Percentiles rank a stretch among this genome's conserved stretches.
These are phyloP conservation scores for Spizellomyces punctatus DNA, from an alignment of 192 early-diverging fungal genomes.

Conservation along the genomic window DNA sequence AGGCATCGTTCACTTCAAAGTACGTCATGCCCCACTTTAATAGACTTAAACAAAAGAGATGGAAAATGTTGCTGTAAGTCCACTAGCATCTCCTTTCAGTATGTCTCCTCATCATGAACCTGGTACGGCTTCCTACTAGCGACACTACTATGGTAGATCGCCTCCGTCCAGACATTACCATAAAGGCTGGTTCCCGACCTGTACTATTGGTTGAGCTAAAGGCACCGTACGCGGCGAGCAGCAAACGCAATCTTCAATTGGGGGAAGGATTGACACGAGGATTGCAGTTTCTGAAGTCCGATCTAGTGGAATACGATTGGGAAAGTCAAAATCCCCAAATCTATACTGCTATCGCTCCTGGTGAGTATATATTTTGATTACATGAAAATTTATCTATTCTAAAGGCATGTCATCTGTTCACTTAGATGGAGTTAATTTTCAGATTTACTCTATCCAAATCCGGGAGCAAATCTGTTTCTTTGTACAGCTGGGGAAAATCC, in stretches of 20 bases:
- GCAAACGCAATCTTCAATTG: not conserved
- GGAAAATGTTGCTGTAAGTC: not conserved
- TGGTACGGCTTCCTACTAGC: not conserved
- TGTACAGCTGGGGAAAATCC: not conserved
- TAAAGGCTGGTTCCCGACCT: not conserved
- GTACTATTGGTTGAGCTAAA: not conserved
- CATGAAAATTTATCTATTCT: no score
- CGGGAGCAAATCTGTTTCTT: not conserved
- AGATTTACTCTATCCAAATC: not conserved
- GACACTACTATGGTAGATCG: slow-evolving; percentile 6
- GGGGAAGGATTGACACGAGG: not conserved
- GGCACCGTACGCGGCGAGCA: not conserved
- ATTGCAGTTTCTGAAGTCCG: not conserved
- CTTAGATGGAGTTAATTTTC: not conserved
- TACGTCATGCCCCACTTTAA: slow-evolving; percentile 16
- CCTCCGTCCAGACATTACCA: not conserved
- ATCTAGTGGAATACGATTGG: not conserved
- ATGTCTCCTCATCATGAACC: not conserved
- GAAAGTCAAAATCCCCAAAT: not conserved
- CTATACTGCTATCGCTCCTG: not conserved
- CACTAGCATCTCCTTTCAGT: not conserved
- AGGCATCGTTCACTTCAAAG: slow-evolving; percentile 7
- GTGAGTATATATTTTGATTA: not conserved
- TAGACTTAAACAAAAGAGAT: not conserved
- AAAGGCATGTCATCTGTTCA: no score